These are phyloP conservation scores for Chlamydomonas asymmetrica DNA, from an alignment of 139 green algal genomes.

Conservation along the genomic window DNA sequence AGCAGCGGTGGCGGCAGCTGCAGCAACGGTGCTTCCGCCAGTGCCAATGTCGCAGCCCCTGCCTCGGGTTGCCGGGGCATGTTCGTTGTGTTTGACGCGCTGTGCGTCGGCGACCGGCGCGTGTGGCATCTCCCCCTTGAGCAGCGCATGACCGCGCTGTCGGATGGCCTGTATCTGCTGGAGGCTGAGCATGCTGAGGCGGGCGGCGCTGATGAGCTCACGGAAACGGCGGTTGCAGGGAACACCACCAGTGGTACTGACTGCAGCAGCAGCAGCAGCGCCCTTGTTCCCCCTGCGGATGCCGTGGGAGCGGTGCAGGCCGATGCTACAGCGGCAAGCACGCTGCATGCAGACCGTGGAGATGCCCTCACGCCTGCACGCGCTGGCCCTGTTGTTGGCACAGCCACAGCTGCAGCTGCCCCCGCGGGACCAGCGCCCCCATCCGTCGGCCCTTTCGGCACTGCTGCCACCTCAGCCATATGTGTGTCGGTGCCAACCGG, in stretches of 20 bases:
- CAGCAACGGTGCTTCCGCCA: background rate
- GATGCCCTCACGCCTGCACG: too few relatives aligned
- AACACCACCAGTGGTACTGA: background rate
- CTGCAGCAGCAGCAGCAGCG: background rate
- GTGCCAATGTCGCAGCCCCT: background rate
- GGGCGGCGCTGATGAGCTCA: background rate
- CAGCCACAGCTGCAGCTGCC: too few relatives aligned
- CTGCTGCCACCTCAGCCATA: too few relatives aligned
- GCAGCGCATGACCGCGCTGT: constrained; percentile 8
- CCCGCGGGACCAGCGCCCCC: too few relatives aligned
- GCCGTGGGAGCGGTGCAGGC: background rate
- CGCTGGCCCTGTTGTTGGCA: too few relatives aligned
- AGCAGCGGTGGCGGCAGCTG: too few relatives aligned
- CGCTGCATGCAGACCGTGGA: background rate
- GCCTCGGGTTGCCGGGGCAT: constrained; percentile 24
- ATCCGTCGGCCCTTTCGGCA: too few relatives aligned
- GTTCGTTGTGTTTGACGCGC: constrained; percentile 38
- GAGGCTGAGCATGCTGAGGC: background rate
- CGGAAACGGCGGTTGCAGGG: background rate
- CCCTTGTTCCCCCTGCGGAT: background rate
- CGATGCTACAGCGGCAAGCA: background rate
- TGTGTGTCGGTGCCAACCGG: too few relatives aligned
- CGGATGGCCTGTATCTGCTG: constrained; percentile 6
- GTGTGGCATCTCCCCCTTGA: constrained; percentile 33
- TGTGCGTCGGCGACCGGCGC: background rate